Percentiles rank a stretch among this genome's conserved stretches.
phyloP scores from a whole-genome alignment of 2,329 filamentous ascomycete genomes.

The Nemania sp. region DNA sequence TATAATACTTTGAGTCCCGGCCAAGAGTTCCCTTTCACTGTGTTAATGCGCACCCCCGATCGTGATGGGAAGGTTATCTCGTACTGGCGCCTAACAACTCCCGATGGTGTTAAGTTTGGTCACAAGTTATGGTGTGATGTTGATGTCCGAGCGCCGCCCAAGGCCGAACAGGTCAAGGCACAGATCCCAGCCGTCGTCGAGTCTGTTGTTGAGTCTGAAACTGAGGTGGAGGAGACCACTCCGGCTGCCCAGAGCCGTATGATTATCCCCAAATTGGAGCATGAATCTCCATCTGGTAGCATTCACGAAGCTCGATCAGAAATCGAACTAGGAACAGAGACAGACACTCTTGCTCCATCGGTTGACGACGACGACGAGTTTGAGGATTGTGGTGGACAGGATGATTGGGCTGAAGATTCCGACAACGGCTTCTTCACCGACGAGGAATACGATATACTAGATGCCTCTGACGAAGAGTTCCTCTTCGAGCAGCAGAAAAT shows the following conservation, averaged over 20 bases:
- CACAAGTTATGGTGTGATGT: constrained; percentile 97
- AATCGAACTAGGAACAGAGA: constrained; percentile 62
- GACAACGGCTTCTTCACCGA: constrained; percentile 90
- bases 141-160: constrained; percentile 68
- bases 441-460: constrained; percentile 97
- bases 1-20: constrained; percentile 76
- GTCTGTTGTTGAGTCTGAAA: constrained; percentile 35
- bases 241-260: constrained; percentile 71
- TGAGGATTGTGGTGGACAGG: constrained; percentile 65
- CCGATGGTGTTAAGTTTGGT: constrained; percentile 85
- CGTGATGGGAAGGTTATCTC: constrained; percentile 86
- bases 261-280: constrained; percentile 97
- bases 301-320: constrained; percentile 74
- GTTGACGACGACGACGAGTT: constrained; percentile 62
- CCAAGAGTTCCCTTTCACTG: constrained; percentile 82
- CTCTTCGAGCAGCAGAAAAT: constrained; percentile 65
- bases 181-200: constrained; percentile 30
- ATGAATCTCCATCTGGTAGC: constrained; percentile 87
- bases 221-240: constrained; percentile 33
- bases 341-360: constrained; percentile 51
- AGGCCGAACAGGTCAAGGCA: constrained; percentile 21
- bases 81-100: constrained; percentile 93
- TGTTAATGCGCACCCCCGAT: constrained; percentile 82
- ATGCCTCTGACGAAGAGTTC: constrained; percentile 92
- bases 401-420: constrained; percentile 72